Base-by-base conservation (phyloP, 23 red algal species). In the Gracilariopsis chorda region DNA sequence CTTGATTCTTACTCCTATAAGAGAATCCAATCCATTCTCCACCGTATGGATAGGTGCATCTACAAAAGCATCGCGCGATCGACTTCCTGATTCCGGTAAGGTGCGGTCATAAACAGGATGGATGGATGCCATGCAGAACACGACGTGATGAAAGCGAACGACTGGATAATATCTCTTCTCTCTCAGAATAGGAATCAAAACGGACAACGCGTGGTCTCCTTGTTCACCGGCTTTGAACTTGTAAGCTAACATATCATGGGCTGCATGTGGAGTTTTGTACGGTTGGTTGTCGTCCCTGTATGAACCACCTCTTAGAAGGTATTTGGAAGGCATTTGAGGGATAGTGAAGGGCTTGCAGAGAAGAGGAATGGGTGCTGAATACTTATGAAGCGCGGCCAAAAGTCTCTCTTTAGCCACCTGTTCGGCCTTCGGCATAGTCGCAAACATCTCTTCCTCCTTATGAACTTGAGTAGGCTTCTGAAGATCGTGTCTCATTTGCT, bases 351-450 rank as follows among this genome's bases (percentile, higher is more conserved):
- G 20, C 8, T 51, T 80, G 48, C 30, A 12, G 23, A 80, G 55
- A 9, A 80, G 25, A 52, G 76, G 76, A 21, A 80, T 27, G 30
- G 76, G 76, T 7, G 44, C 76, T 13, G 76, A 80, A 21, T 53
- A 80, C 1, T 80, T 80, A 9, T 57, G 28, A 40, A 20, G 9
- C 24, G 20, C 20, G 0, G 47, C 49, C 24, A 51, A 7, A 8
- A 27, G 20, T 55, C 55, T 48, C 44, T 24, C 47, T 14, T 51
- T 28, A 17, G n/a, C 55, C 34, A 27, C 24, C 7, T 80, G 21
- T 57, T 80, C 46, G 10, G 48, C 76, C 21, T 12, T 28, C 27
- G 76, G 43, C 0, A 80, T 55, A 10, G 21, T 49, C 24, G 21
- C 21, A 21, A 80, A 51, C 30, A 41, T 41, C 49, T 80, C 76